Evolutionary conservation across 2,329 filamentous ascomycete genomes (phyloP).

Genomic region (Fusarium brevicatenulatum): DNA sequence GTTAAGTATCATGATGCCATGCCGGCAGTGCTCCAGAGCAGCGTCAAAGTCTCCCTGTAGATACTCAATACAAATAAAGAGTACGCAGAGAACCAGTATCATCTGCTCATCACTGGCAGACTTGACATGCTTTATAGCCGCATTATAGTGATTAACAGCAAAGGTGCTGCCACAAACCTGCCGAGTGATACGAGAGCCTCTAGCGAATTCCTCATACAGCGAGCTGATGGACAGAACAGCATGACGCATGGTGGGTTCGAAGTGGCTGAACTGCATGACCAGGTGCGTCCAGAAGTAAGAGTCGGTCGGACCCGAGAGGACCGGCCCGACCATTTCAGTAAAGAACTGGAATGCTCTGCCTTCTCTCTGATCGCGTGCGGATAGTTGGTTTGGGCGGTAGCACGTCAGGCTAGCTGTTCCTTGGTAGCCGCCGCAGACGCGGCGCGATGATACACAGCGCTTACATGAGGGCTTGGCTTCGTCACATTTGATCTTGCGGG

Average conservation of each 20-base stretch:
- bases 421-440: constrained; percentile 5
- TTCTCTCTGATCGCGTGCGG: constrained; percentile 4
- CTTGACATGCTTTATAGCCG: constrained; percentile 21
- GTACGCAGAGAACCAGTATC: constrained; percentile 19
- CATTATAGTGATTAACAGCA: constrained; percentile 19
- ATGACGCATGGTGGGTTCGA: constrained; percentile 18
- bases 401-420: background rate
- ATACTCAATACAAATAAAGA: constrained; percentile 28
- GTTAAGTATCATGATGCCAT: constrained; percentile 7
- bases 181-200: background rate
- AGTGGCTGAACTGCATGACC: constrained; percentile 35
- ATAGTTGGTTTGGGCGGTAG: constrained; percentile 13
- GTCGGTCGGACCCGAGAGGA: constrained; percentile 16
- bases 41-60: constrained; percentile 19
- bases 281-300: constrained; percentile 33
- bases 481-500: constrained; percentile 11
- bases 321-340: constrained; percentile 9
- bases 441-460: background rate
- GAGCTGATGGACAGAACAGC: constrained; percentile 28
- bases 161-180: constrained; percentile 12
- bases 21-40: constrained; percentile 8
- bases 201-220: constrained; percentile 20
- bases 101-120: background rate
- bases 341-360: constrained; percentile 29
- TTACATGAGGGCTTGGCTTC: constrained; percentile 1